phyloP scores from a whole-genome alignment of 2,329 filamentous ascomycete species.

The Pestalotiopsis sp. region DNA sequence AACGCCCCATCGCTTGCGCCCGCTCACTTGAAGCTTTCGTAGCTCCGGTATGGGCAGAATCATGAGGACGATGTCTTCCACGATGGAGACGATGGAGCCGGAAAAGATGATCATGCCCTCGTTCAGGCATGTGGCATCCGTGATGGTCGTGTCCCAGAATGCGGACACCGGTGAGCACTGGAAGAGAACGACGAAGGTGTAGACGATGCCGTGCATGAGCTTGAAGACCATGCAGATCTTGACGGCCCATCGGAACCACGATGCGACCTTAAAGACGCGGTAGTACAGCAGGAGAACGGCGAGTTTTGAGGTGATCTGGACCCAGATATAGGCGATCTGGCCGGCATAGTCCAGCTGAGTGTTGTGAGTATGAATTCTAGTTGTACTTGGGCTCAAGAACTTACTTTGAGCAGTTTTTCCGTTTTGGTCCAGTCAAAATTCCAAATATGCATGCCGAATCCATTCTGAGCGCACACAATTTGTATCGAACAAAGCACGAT shows the following conservation, averaged over 20 bases:
- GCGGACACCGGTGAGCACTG: not conserved
- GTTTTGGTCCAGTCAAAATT: not conserved
- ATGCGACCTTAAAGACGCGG: conserved; percentile 4
- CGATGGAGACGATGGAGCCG: not conserved
- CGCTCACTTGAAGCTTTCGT: conserved; percentile 3
- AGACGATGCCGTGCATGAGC: not conserved
- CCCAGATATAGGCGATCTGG: not conserved
- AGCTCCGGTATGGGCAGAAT: not conserved
- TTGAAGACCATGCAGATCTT: not conserved
- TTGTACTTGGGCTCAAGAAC: not conserved
- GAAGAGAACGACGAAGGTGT: conserved; percentile 2
- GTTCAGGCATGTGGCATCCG: not conserved
- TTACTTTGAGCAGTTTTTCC: not conserved
- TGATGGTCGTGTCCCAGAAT: not conserved
- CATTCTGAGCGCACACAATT: not conserved
- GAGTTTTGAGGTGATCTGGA: not conserved
- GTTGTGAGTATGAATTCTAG: too few species aligned
- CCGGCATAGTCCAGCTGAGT: not conserved
- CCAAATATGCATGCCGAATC: conserved; percentile 7
- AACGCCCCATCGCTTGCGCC: conserved; percentile 3
- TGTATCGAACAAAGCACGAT: not conserved
- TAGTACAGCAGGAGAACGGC: not conserved
- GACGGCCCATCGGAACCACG: not conserved
- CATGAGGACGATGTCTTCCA: not conserved
- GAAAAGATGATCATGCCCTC: not conserved